Evolutionary conservation across 805 yeast species (phyloP), one percentile per base, ranked within the genome.

Genomic region (Lipomyces yamadae): DNA sequence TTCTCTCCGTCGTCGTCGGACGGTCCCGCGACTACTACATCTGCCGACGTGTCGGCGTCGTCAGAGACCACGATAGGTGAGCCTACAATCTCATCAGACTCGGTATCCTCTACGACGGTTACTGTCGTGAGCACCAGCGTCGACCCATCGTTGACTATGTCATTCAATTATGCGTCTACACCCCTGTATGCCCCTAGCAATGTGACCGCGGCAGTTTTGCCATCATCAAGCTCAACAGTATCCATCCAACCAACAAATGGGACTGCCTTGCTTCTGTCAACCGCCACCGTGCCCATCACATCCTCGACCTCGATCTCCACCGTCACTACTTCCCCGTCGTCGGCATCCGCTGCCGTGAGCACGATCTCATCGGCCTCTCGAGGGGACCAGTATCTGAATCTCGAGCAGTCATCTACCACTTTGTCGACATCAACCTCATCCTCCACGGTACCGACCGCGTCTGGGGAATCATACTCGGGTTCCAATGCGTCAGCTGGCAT

Each of bases 191-290:
- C 39, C 2, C 13, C 57, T 29, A 8, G n/a, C 64, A 4, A 13
- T 61, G 48, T 2, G 57, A 54, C 45, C n/a, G 6, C 54, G 10
- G 33, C 58, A 8, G 54, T 11, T 7, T 32, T 37, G 64, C 34
- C 35, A 18, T 48, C 18, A 32, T 58, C 60, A 24, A 11, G 18
- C 15, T 13, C 11, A 8, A 30, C 37, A 34, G 39, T 37, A 4
- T 29, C 55, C 30, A 24, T 52, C 13, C 60, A n/a, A 29, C 35
- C 30, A 52, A 35, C 35, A n/a, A 30, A 11, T n/a, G 29, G 8
- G 15, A 52, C 59, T 5, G 52, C 65, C 15, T 42, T 58, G n/a
- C 42, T 58, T 5, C 59, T 58, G 56, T 53, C 60, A 24, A 63
- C 58, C 30, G 45, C 39, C 56, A 37, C 61, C 6, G 24, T 24